These are phyloP conservation scores for Suillus sp. DNA, from an alignment of 768 basidiomycete species.

Conservation along the genomic window DNA sequence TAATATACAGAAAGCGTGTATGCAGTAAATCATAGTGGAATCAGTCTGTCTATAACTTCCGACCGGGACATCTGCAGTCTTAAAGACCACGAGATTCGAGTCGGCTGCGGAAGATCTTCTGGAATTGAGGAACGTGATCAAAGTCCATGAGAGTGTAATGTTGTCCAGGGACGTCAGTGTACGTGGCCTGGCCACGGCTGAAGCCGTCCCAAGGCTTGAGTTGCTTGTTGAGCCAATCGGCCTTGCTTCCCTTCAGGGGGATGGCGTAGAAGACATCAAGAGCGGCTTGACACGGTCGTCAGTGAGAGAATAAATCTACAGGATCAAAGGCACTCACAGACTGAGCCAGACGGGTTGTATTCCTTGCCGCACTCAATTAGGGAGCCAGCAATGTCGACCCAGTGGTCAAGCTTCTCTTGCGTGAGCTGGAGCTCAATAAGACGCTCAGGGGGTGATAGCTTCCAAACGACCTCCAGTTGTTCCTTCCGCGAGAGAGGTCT, in stretches of 20 bases:
- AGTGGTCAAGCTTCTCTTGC: constrained; percentile 25
- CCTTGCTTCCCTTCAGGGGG: constrained; percentile 17
- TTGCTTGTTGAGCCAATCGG: constrained; percentile 21
- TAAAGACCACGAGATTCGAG: constrained; percentile 27
- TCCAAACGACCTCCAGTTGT: constrained; percentile 23
- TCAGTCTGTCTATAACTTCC: not conserved
- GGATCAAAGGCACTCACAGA: constrained; percentile 18
- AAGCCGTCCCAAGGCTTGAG: constrained; percentile 21
- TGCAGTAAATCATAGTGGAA: not conserved
- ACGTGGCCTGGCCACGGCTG: constrained; percentile 17
- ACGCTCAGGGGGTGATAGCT: constrained; percentile 22
- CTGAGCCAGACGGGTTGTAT: constrained; percentile 22
- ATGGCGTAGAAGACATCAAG: constrained; percentile 19
- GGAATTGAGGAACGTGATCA: constrained; percentile 18
- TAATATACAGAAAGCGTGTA: not conserved
- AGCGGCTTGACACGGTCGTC: not conserved
- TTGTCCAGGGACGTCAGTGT: constrained; percentile 19
- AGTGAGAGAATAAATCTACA: not conserved
- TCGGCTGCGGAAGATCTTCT: constrained; percentile 21
- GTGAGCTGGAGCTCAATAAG: constrained; percentile 27
- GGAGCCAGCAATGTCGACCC: constrained; percentile 26
- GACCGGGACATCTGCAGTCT: not conserved
- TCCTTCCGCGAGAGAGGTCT: constrained; percentile 23
- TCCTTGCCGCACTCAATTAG: constrained; percentile 25
- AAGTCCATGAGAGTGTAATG: constrained; percentile 24